phyloP scores from a whole-genome alignment of 805 yeast genomes.

The Nakazawaea pomicola region DNA sequence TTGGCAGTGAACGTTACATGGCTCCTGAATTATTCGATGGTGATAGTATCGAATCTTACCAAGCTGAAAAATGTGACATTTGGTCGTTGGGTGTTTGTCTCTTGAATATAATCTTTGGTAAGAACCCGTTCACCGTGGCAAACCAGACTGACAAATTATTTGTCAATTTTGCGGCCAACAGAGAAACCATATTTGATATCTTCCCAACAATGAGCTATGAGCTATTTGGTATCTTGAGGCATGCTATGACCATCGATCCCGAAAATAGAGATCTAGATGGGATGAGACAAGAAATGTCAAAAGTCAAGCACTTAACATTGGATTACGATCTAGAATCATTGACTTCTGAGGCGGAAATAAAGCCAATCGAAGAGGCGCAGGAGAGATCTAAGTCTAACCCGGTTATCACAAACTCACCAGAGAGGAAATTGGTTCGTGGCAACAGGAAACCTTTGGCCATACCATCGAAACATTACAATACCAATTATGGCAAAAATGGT shows the following conservation, averaged over 20 bases:
- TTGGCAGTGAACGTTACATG: conserved; percentile 90
- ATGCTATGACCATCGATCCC: conserved; percentile 80
- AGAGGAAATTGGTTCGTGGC: conserved; percentile 28
- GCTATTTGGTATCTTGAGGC: conserved; percentile 77
- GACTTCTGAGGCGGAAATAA: conserved; percentile 4
- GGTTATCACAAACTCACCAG: conserved; percentile 5
- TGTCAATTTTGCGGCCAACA: conserved; percentile 76
- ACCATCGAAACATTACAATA: conserved; percentile 43
- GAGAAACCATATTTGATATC: conserved; percentile 88
- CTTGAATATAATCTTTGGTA: conserved; percentile 79
- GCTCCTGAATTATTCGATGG: conserved; percentile 85
- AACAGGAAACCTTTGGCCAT: conserved; percentile 60
- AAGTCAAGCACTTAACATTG: conserved; percentile 66
- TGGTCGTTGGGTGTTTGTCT: conserved; percentile 89
- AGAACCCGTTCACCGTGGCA: conserved; percentile 82
- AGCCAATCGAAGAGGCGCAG: conserved; percentile 11
- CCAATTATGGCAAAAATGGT: conserved; percentile 15
- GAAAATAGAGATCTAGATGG: conserved; percentile 63
- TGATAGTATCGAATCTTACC: conserved; percentile 50
- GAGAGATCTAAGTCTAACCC: conserved; percentile 15
- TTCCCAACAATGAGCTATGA: conserved; percentile 87
- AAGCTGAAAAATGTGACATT: conserved; percentile 76
- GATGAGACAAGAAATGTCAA: conserved; percentile 56
- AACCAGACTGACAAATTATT: conserved; percentile 77
- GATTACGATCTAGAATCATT: conserved; percentile 59